Base-by-base conservation (phyloP, 768 basidiomycete species). In the Serendipita sp. region DNA sequence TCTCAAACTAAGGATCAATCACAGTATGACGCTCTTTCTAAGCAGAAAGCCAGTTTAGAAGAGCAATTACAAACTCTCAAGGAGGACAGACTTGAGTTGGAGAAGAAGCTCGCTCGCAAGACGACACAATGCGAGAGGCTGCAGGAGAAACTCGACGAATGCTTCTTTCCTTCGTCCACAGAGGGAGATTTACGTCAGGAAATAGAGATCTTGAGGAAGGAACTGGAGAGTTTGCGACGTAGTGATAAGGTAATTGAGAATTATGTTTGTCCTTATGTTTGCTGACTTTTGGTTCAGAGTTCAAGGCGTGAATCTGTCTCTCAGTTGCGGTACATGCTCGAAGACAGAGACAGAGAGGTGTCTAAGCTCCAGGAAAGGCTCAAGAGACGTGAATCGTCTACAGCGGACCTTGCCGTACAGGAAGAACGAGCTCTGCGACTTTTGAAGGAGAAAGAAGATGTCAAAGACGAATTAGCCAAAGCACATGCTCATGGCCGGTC, bases 121-220 rank as follows among this genome's bases (percentile, higher is more conserved):
- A 28, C 24, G 4, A 34, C 22, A 9, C 53, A 58, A 58, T 58
- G 53, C 53, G 22, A 58, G 24, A 58, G 22, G 9, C 28, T 58
- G 53, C 53, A 58, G 31, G 53, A 58, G 24, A 17, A 58, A 34
- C 53, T 58, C 2, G 53, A 58, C n/a, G 53, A 58, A 58, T 58
- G 30, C n/a, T n/a, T 58, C 22, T 33, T 58, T n/a, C 53, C 53
- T 28, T 33, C 53, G 11, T 22, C 53, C 9, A 34, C 22, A n/a
- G 53, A 58, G 11, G 53, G 28, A n/a, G 53, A 22, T 58, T 24
- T 58, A n/a, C 53, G 53, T 33, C 53, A 58, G n/a, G 53, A 26
- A 24, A 31, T 33, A 24, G 53, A 13, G 13, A 1, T 24, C 1
- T 31, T 58, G 22, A 58, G 28, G 53, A 22, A 34, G 31, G 53